Evolutionary conservation across 352 stramenopile genomes (phyloP).

Genomic region (Halophytophthora batemanensis): DNA sequence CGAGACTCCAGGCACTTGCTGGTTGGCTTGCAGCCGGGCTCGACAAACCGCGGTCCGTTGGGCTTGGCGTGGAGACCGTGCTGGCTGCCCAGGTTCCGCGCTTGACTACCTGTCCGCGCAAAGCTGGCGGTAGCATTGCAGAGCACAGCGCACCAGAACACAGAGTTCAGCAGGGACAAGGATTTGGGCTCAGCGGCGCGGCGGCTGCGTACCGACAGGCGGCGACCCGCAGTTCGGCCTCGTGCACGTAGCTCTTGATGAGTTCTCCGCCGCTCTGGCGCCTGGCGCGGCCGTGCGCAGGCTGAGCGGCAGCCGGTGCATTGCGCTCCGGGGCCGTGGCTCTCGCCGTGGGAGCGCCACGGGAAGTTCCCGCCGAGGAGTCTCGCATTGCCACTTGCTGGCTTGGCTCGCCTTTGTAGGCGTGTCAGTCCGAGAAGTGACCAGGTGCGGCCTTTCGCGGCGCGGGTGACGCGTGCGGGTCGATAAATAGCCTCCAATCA

Average conservation of each 20-base stretch:
- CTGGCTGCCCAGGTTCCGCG: conserved; percentile 5
- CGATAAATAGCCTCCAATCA: conserved; percentile 14
- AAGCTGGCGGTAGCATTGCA: conserved; percentile 1
- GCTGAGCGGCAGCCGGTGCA: too few relatives aligned
- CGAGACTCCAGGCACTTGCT: conserved; percentile 1
- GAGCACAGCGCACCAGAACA: background rate
- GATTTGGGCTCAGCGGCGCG: too few relatives aligned
- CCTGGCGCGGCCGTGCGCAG: background rate
- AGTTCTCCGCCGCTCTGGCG: conserved; percentile 24
- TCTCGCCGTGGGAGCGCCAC: too few relatives aligned
- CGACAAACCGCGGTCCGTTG: background rate
- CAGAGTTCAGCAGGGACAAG: background rate
- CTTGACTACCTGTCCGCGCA: conserved; percentile 14
- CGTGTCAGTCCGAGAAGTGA: too few relatives aligned
- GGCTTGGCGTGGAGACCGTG: conserved; percentile 11
- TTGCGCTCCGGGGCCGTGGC: background rate
- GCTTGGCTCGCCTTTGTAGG: background rate
- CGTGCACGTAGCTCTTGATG: conserved; percentile 53
- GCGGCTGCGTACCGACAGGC: conserved; percentile 25
- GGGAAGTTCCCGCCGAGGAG: conserved; percentile 1
- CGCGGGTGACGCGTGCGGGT: conserved; percentile 13
- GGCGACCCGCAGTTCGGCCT: conserved; percentile 34
- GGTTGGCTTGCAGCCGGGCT: conserved; percentile 1
- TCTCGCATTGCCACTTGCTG: background rate
- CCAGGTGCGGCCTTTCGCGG: background rate